Conservation (phyloP, 208 protist genomes). For the Acanthamoeba polyphaga region DNA sequence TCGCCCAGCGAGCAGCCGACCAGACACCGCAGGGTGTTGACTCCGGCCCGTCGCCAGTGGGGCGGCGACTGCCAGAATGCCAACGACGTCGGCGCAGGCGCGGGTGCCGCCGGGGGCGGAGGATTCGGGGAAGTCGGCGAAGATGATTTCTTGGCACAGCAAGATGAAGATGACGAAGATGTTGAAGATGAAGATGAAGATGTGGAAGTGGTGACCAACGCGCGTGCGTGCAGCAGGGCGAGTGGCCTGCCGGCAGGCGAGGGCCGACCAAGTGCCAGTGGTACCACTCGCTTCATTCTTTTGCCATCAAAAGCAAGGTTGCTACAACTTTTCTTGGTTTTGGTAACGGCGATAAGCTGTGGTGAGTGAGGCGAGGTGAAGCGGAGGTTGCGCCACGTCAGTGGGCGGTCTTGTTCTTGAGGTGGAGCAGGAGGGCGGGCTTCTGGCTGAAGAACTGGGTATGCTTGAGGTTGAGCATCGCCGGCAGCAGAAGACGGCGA, state of each 20-base stretch:
- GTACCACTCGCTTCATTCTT: too few species aligned
- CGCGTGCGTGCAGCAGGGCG: too few species aligned
- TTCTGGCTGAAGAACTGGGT: conserved; percentile 50
- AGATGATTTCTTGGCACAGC: not conserved
- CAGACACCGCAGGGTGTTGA: conserved; percentile 15
- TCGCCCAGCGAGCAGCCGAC: conserved; percentile 17
- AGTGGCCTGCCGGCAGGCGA: too few species aligned
- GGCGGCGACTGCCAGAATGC: not conserved
- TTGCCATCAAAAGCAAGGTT: too few species aligned
- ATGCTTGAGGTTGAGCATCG: not conserved
- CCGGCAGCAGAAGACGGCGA: not conserved
- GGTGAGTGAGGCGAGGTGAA: too few species aligned
- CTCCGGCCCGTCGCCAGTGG: not conserved
- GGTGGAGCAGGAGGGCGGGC: not conserved
- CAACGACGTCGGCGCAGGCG: not conserved
- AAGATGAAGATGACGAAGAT: not conserved
- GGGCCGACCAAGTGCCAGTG: too few species aligned
- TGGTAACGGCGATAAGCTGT: too few species aligned
- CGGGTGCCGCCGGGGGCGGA: too few species aligned
- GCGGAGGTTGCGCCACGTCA: too few species aligned
- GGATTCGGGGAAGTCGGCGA: not conserved
- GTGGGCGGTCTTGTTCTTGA: not conserved
- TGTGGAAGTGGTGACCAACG: too few species aligned
- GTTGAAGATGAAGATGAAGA: too few species aligned
- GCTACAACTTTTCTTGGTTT: too few species aligned